phyloP scores from a whole-genome alignment of 2,329 filamentous ascomycete species.

The Zopfia rhizophila region DNA sequence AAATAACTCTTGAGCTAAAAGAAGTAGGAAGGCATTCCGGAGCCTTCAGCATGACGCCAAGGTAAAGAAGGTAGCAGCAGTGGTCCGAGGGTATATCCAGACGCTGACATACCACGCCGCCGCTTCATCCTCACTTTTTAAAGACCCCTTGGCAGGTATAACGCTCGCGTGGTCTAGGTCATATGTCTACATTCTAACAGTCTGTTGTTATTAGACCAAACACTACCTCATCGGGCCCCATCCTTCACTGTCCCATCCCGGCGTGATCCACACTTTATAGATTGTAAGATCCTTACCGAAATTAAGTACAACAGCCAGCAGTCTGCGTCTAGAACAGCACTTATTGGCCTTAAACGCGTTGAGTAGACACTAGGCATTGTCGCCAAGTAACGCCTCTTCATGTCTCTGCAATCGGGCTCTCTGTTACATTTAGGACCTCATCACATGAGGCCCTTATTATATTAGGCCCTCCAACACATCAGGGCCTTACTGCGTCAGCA shows the following conservation, averaged over 20 bases:
- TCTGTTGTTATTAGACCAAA: background rate
- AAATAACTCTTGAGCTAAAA: slow-evolving; percentile 14
- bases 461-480: too few species aligned
- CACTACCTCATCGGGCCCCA: slow-evolving; percentile 4
- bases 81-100: slow-evolving; percentile 13
- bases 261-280: slow-evolving; percentile 16
- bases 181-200: background rate
- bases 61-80: slow-evolving; percentile 17
- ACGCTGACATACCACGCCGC: slow-evolving; percentile 13
- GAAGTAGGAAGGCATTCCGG: slow-evolving; percentile 18
- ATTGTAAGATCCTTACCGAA: slow-evolving; percentile 10
- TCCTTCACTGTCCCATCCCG: slow-evolving; percentile 14
- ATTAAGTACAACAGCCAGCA: slow-evolving; percentile 2
- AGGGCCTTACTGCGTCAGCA: too few species aligned
- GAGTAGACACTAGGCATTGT: too few species aligned
- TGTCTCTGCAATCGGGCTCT: too few species aligned
- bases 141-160: too few species aligned
- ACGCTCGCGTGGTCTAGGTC: background rate
- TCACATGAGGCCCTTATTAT: too few species aligned
- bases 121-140: too few species aligned
- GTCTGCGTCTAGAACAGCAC: slow-evolving; percentile 9
- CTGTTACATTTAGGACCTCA: too few species aligned
- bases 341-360: slow-evolving; percentile 19
- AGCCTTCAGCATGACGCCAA: slow-evolving; percentile 25
- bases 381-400: too few species aligned